Evolutionary conservation across 225 moss, liverwort and hornwort species (phyloP), one percentile per base, ranked within the genome.

Genomic region (Pleurozium schreberi): DNA sequence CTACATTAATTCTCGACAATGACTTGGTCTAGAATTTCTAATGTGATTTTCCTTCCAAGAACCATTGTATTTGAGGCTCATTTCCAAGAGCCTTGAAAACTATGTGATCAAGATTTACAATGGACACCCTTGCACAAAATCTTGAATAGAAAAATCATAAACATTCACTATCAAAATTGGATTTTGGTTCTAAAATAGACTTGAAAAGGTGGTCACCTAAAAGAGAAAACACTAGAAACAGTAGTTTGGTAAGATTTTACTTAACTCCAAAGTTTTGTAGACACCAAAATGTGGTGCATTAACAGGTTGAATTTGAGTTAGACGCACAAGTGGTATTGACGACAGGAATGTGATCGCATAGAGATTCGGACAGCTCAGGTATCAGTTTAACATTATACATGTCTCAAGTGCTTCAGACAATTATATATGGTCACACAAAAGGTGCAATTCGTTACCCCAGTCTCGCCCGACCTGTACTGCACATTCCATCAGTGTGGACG

Each of bases 401-500:
- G 73, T 43, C 62, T 59, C 65, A 78, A 30, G 50, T 76, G 84
- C 30, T 87, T 45, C 62, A 61, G 23, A 77, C 28, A 73, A 90
- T 25, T 19, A 43, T 30, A n/a, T 27, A 80, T 80, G 40, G 31
- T 57, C 40, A 71, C 47, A 66, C 18, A 85, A 75, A 61, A 64
- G 81, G 73, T 75, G 75, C 79, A 90, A 49, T 40, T 87, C 62
- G 14, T 94, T 92, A 98, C 98, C 95, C 96, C 96, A 97, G 69
- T 89, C 85, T 86, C 92, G 95, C 14, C 94, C 95, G 64, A 91
- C 82, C 77, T 95, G 90, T 87, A 96, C 91, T 53, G 97, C 97
- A 71, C 87, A 89, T 74, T 93, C 88, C 87, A 98, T 90, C 86
- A 98, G 89, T 71, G 90, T 92, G 15, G 96, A 97, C 55, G 94